These are phyloP conservation scores for Trypanosoma melophagium DNA, from an alignment of 208 protist species.

Conservation along the genomic window DNA sequence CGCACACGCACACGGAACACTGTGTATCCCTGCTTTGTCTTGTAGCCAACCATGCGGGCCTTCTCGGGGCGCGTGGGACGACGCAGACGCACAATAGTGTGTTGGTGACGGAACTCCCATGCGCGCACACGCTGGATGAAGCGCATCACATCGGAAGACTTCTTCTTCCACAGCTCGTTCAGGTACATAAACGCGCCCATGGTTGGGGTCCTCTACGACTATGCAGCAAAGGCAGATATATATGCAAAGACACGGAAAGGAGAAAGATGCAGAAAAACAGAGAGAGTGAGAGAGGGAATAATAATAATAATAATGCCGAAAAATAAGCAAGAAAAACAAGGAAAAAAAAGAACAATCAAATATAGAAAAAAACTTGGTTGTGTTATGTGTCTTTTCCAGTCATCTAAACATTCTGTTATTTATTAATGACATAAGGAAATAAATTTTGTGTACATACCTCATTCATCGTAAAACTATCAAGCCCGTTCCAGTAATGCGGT, in stretches of 20 bases:
- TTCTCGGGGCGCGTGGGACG: conserved; percentile 99
- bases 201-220: conserved; percentile 23
- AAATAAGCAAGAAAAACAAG: too few relatives aligned
- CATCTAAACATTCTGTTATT: not conserved
- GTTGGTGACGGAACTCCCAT: conserved; percentile 99
- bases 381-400: too few relatives aligned
- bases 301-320: too few relatives aligned
- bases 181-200: conserved; percentile 99
- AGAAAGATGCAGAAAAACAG: not conserved
- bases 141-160: conserved; percentile 99
- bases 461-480: not conserved
- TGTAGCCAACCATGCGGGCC: conserved; percentile 99
- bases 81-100: conserved; percentile 90
- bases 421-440: too few relatives aligned
- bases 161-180: conserved; percentile 99
- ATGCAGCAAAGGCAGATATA: not conserved
- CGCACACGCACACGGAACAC: conserved; percentile 99
- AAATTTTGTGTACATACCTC: not conserved
- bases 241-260: not conserved
- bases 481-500: not conserved
- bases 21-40: conserved; percentile 99
- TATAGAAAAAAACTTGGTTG: too few relatives aligned
- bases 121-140: conserved; percentile 98
- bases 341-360: too few relatives aligned
- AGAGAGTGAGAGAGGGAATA: not conserved